Percentiles rank a stretch among this genome's conserved stretches.
phyloP scores from a whole-genome alignment of 352 stramenopile species.

The Globisporangium apiculatum region DNA sequence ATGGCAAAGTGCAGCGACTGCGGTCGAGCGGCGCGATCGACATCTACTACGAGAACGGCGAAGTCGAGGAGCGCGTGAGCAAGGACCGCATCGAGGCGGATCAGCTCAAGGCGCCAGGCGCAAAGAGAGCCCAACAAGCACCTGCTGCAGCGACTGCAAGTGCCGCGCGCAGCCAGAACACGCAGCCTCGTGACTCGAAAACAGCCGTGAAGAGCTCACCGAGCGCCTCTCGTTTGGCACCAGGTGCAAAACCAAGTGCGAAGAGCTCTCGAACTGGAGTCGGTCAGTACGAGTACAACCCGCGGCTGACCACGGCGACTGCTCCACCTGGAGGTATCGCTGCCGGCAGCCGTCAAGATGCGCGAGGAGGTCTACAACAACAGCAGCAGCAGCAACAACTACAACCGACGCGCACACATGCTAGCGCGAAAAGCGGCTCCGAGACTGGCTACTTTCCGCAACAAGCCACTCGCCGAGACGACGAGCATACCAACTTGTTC shows the following conservation, averaged over 20 bases:
- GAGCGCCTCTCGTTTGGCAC: not conserved
- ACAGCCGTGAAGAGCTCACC: constrained; percentile 9
- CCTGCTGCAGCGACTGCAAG: not conserved
- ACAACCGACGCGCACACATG: not conserved
- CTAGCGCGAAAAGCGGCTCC: not conserved
- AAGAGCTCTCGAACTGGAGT: constrained; percentile 1
- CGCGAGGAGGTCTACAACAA: not conserved
- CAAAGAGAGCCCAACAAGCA: constrained; percentile 4
- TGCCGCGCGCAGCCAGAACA: not conserved
- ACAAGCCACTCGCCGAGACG: not conserved
- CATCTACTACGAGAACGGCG: constrained; percentile 44
- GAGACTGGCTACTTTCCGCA: no score
- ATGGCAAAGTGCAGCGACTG: constrained; percentile 36
- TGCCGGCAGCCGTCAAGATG: not conserved
- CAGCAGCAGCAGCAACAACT: not conserved
- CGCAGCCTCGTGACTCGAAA: constrained; percentile 5
- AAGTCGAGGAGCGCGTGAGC: constrained; percentile 35
- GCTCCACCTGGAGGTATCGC: not conserved
- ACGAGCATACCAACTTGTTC: constrained; percentile 8
- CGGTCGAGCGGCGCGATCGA: constrained; percentile 38
- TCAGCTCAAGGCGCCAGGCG: not conserved
- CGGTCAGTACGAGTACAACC: not conserved
- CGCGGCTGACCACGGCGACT: not conserved
- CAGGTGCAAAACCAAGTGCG: constrained; percentile 2
- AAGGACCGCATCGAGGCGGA: constrained; percentile 26